These are phyloP conservation scores for Rhizopus arrhizus DNA, from an alignment of 371 early-diverging fungal species.

Conservation along the genomic window DNA sequence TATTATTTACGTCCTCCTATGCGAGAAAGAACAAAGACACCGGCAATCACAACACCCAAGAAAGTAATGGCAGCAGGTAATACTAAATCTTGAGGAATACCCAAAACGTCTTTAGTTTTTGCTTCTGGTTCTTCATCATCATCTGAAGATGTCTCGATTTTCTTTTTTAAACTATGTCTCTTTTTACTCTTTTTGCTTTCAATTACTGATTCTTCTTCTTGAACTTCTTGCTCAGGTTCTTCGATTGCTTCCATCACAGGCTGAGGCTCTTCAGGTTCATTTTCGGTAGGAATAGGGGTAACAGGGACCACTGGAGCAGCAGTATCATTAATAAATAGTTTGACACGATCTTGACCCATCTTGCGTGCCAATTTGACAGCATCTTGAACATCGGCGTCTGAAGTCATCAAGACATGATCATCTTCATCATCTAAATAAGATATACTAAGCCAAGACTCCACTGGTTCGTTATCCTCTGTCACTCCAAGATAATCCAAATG, in stretches of 20 bases:
- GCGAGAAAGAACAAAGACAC: slow-evolving; percentile 60
- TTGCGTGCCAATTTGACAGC: slow-evolving; percentile 81
- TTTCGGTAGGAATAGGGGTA: slow-evolving; percentile 4
- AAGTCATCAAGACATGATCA: slow-evolving; percentile 80
- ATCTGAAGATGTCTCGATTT: slow-evolving; percentile 9
- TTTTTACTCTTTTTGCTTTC: slow-evolving; percentile 8
- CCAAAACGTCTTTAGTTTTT: slow-evolving; percentile 21
- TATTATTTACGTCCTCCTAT: slow-evolving; percentile 9
- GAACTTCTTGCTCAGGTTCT: slow-evolving; percentile 4
- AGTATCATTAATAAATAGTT: slow-evolving; percentile 66
- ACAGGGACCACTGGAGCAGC: neutral
- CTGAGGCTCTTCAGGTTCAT: neutral
- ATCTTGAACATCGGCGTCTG: slow-evolving; percentile 79
- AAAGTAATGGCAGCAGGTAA: slow-evolving; percentile 65
- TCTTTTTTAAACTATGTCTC: slow-evolving; percentile 13
- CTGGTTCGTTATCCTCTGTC: slow-evolving; percentile 14
- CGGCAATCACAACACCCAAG: slow-evolving; percentile 60
- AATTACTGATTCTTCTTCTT: slow-evolving; percentile 8
- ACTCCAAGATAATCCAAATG: slow-evolving; percentile 24
- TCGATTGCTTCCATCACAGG: slow-evolving; percentile 7
- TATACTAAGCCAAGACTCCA: slow-evolving; percentile 57
- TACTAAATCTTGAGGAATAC: slow-evolving; percentile 57
- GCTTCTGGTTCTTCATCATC: slow-evolving; percentile 12
- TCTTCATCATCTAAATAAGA: slow-evolving; percentile 90
- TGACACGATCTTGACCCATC: slow-evolving; percentile 76